Evolutionary conservation across 164 flowering plant species (phyloP).

Genomic region (Magnolia sinica): DNA sequence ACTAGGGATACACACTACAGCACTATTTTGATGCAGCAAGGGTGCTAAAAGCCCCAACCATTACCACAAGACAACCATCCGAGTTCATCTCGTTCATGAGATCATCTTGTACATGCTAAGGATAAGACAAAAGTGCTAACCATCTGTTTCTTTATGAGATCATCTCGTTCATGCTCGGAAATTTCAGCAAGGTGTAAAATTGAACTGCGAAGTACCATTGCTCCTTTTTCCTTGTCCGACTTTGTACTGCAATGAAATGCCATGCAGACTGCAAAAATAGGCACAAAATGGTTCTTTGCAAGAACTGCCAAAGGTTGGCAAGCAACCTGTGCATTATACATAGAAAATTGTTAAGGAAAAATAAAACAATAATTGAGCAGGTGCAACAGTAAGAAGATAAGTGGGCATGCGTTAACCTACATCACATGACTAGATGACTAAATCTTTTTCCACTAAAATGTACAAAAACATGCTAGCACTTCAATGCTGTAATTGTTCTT

Average conservation of each 20-base stretch:
- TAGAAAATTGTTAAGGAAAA: neutral
- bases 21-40: neutral
- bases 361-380: constrained; percentile 2
- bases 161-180: constrained; percentile 79
- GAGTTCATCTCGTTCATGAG: neutral
- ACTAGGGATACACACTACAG: neutral
- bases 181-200: constrained; percentile 65
- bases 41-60: neutral
- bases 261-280: constrained; percentile 80
- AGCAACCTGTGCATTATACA: constrained; percentile 48
- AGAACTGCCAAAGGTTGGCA: constrained; percentile 50
- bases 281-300: constrained; percentile 69
- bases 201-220: constrained; percentile 59
- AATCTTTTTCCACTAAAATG: neutral
- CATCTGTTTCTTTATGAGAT: constrained; percentile 81
- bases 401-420: neutral
- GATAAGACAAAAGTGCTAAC: constrained; percentile 32
- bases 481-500: neutral
- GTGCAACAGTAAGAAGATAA: neutral
- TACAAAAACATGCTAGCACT: neutral
- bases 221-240: constrained; percentile 53
- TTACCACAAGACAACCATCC: neutral
- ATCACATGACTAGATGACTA: neutral
- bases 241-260: constrained; percentile 71
- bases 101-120: no score